phyloP scores from a whole-genome alignment of 129 eudicot species.

The Saussurea involucrata region DNA sequence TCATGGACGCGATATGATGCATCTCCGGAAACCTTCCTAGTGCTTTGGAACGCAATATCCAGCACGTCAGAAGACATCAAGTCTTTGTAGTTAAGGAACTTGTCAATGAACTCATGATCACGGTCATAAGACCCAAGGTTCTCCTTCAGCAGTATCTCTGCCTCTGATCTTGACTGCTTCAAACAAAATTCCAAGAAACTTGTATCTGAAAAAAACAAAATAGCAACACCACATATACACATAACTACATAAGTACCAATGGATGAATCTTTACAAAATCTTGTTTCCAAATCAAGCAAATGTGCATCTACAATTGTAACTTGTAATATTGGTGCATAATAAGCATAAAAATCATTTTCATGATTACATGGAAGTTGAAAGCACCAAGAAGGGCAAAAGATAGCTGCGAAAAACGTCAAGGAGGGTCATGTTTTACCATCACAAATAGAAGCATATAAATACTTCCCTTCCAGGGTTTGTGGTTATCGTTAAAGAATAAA shows the following conservation, averaged over 20 bases:
- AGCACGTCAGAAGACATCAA: conserved; percentile 64
- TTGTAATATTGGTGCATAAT: too few relatives aligned
- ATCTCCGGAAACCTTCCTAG: conserved; percentile 36
- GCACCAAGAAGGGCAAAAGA: too few relatives aligned
- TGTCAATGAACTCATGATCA: conserved; percentile 72
- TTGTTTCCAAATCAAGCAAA: too few relatives aligned
- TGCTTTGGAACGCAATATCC: conserved; percentile 74
- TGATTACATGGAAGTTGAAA: too few relatives aligned
- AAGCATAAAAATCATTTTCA: too few relatives aligned
- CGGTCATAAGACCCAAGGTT: conserved; percentile 82
- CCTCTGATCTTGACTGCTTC: conserved; percentile 84
- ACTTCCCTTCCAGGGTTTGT: too few relatives aligned
- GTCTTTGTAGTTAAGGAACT: conserved; percentile 84
- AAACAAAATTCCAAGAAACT: conserved; percentile 87
- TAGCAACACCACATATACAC: neutral
- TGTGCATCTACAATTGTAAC: too few relatives aligned
- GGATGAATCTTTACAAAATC: neutral
- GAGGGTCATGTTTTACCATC: too few relatives aligned
- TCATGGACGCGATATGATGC: conserved; percentile 33
- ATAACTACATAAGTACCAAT: neutral
- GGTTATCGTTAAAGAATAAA: too few relatives aligned
- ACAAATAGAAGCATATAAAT: too few relatives aligned
- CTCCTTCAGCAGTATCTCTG: conserved; percentile 70
- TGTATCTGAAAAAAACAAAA: conserved; percentile 44
- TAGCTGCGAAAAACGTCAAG: too few relatives aligned